Evolutionary conservation across 2,329 filamentous ascomycete species (phyloP), one percentile per base, ranked within the genome.

Genomic region (Magnaporthiopsis incrustans): DNA sequence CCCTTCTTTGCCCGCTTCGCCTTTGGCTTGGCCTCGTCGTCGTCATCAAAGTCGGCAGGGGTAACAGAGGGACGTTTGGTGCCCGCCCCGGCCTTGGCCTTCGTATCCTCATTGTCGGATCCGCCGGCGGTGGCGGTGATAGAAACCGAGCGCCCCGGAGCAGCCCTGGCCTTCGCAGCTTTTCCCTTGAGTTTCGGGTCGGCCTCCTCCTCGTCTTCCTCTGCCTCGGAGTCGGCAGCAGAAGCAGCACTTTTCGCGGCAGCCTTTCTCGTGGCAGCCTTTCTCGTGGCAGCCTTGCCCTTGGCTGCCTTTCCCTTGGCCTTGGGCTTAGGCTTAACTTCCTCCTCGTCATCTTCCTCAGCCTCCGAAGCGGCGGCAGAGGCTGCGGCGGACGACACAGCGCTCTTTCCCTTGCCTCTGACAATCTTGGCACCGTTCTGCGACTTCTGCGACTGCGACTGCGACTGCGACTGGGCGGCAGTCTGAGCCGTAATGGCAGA

Each of bases 1-100:
- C 73, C 73, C 67, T 79, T 72, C 59, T 72, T 71, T 26, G 33
- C 15, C 62, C 72, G 74, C 60, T 70, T 69, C 57, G 74, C 73
- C 12, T 74, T 71, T 8, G 67, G 56, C 33, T 71, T 67, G n/a
- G 68, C 61, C 8, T 75, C 70, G 26, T 70, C 69, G 8, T 69
- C 67, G 18, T 65, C 63, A 35, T 73, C 67, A n/a, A 65, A 65
- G 26, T 65, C 63, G 61, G 70, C 30, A 64, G 69, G 61, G 65
- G 68, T 63, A 15, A 66, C 67, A 35, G 67, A 64, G 0, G 63
- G 33, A 22, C 60, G 35, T 56, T 61, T 61, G n/a, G 14, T 18
- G 7, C 68, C 66, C 57, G 68, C 69, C 53, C 78, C 76, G 11
- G 76, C 73, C 66, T 35, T 53, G 6, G 22, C 44, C 44, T 53